A percentile compares a stretch with the other conserved stretches of the same genome.
phyloP scores from a whole-genome alignment of 1,284 basidiomycete species.

The Amylostereum areolatum region DNA sequence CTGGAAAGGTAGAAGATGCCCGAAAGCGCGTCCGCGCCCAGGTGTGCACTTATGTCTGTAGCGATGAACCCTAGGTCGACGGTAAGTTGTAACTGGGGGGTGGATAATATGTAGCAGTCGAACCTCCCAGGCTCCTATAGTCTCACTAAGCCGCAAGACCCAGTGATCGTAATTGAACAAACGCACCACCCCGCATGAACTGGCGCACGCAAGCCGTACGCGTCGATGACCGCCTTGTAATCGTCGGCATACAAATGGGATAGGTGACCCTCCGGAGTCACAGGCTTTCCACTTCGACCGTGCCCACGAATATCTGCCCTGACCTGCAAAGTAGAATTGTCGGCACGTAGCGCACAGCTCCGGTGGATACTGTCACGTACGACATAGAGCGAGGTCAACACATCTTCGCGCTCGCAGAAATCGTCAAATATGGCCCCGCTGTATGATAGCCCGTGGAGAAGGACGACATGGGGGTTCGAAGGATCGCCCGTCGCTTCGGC shows the following conservation, averaged over 20 bases:
- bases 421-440: conserved; percentile 26
- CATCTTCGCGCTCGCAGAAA: conserved; percentile 23
- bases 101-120: background rate
- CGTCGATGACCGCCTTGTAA: conserved; percentile 19
- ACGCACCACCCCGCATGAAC: conserved; percentile 23
- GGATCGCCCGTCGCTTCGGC: conserved; percentile 32
- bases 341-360: too few relatives aligned
- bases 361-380: conserved; percentile 18
- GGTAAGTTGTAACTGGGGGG: background rate
- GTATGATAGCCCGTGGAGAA: conserved; percentile 31
- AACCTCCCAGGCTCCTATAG: background rate
- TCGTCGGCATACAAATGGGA: conserved; percentile 21
- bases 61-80: conserved; percentile 12
- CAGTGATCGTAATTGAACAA: background rate
- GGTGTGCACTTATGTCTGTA: conserved; percentile 16
- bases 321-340: too few relatives aligned
- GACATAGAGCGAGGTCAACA: conserved; percentile 26
- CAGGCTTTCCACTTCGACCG: conserved; percentile 20
- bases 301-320: conserved; percentile 22
- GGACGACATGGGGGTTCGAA: conserved; percentile 28
- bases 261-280: conserved; percentile 12
- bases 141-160: conserved; percentile 7
- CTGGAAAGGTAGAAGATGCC: conserved; percentile 14
- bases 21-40: conserved; percentile 10
- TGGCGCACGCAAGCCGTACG: conserved; percentile 18